Evolutionary conservation across 2,329 filamentous ascomycete genomes (phyloP), one percentile per base, ranked within the genome.

Genomic region (Alternaria hordeiaustralica): DNA sequence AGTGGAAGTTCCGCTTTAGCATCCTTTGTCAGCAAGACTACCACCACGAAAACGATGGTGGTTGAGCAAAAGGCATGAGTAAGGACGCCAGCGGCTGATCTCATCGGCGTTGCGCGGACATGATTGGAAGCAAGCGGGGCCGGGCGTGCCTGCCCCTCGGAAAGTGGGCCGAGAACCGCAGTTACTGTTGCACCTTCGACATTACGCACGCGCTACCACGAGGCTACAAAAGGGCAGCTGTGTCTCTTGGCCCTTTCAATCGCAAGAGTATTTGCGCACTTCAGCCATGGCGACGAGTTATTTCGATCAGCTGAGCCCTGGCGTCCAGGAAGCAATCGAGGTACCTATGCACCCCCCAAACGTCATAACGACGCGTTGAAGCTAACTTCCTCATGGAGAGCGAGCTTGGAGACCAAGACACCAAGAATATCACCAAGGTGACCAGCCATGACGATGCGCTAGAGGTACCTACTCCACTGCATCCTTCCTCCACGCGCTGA

Each of bases 1-100:
- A 57, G 81, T 89, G 7, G 87, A 89, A 63, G 82, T 83, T 23
- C 88, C 88, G 21, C 70, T 89, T 28, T 87, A 69, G 54, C 26
- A 33, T 25, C 30, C 13, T 43, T 43, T 15, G 28, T 59, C 23
- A 56, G 44, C 53, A 49, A 55, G 18, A 60, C 18, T 18, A 49
- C n/a, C n/a, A 23, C 8, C 7, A 44, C 9, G 26, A 53, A 25
- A 26, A 26, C 8, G 30, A 12, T 15, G 18, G 44, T 46, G 43
- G 47, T 43, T 51, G 45, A 58, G n/a, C n/a, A 58, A 53, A 65
- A 50, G 58, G 47, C 64, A 68, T 76, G 69, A 74, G 66, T 75
- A 71, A 75, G 65, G 30, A 71, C 68, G 75, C 68, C 33, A 23
- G 43, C 36, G 41, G 72, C 70, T 72, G 70, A 74, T 71, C 65